Evolutionary conservation across 257 asterid species (phyloP).

Genomic region (Coffea canephora): DNA sequence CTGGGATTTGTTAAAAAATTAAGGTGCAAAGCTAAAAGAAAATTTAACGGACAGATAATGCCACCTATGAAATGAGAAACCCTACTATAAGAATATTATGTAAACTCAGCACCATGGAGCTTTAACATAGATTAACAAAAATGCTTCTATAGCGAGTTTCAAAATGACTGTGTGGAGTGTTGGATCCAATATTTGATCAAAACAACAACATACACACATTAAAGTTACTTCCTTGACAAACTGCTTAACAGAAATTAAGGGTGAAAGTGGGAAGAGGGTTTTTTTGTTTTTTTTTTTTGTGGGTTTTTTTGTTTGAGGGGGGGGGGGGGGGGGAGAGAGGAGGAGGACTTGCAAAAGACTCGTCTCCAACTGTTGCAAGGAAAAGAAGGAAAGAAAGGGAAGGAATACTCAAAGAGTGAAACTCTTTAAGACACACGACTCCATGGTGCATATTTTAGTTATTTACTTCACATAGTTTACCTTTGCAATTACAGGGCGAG

Average conservation of each 20-base stretch:
- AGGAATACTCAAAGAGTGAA: neutral
- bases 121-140: neutral
- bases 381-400: neutral
- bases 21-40: neutral
- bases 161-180: neutral
- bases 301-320: too few species aligned
- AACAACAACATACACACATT: neutral
- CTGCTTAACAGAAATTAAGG: neutral
- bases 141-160: neutral
- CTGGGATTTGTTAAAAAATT: constrained; percentile 41
- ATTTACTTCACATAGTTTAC: constrained; percentile 33
- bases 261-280: too few species aligned
- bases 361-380: neutral
- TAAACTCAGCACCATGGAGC: neutral
- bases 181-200: neutral
- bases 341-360: neutral
- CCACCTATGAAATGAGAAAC: neutral
- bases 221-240: neutral
- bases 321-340: too few species aligned
- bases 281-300: too few species aligned
- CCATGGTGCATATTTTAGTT: neutral
- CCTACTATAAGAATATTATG: neutral
- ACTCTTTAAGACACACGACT: neutral
- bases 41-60: neutral
- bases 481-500: constrained; percentile 98